Evolutionary conservation across 2,329 filamentous ascomycete species (phyloP).

Genomic region (Fusarium virguliforme): DNA sequence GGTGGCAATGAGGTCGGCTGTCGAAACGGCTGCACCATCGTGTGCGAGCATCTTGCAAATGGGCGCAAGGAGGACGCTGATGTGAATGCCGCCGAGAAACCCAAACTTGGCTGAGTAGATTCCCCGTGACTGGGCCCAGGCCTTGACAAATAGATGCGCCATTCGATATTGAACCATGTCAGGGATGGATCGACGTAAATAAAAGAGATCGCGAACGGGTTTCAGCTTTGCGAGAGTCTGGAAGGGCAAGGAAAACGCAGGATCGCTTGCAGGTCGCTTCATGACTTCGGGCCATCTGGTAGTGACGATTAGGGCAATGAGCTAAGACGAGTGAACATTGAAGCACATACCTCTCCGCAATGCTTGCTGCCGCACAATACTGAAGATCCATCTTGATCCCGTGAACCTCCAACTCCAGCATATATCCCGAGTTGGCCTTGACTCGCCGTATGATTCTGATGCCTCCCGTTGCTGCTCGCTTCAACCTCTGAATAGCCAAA

Average conservation of each 20-base stretch:
- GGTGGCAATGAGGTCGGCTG: constrained; percentile 68
- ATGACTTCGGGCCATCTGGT: constrained; percentile 64
- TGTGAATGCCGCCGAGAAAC: constrained; percentile 76
- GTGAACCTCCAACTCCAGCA: constrained; percentile 74
- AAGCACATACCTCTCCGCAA: constrained; percentile 65
- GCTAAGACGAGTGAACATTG: not conserved
- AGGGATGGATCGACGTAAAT: constrained; percentile 73
- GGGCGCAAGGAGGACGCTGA: constrained; percentile 73
- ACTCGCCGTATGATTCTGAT: constrained; percentile 71
- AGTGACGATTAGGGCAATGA: not conserved
- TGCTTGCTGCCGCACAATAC: constrained; percentile 73
- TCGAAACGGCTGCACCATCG: constrained; percentile 57
- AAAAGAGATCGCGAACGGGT: constrained; percentile 74
- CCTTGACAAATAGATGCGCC: constrained; percentile 73
- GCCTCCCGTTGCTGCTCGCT: constrained; percentile 60
- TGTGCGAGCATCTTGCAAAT: constrained; percentile 70
- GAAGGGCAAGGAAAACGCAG: constrained; percentile 70
- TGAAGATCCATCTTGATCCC: constrained; percentile 76
- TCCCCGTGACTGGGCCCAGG: constrained; percentile 74
- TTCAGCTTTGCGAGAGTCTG: constrained; percentile 75
- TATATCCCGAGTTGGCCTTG: constrained; percentile 72
- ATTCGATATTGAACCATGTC: constrained; percentile 71
- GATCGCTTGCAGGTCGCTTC: constrained; percentile 65
- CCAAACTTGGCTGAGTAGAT: constrained; percentile 78
- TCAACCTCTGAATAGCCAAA: constrained; percentile 70